Evolutionary conservation across 306 rosid genomes (phyloP), one percentile per base, ranked within the genome.

Genomic region (Fragaria iinumae): DNA sequence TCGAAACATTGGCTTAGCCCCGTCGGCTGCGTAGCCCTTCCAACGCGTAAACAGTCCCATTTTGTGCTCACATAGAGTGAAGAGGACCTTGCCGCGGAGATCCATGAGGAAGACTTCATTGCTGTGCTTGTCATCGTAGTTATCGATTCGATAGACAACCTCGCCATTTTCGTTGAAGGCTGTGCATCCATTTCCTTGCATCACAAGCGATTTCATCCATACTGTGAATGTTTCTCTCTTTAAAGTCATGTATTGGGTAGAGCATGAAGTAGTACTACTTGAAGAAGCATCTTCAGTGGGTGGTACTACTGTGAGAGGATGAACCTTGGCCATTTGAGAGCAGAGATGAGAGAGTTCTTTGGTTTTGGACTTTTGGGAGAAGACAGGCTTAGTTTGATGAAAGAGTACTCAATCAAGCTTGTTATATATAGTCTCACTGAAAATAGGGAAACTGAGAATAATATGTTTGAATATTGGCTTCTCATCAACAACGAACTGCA

Each of bases 171-270:
- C 78, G 47, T 83, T 63, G 48, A 74, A 80, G 38, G 80, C 84
- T 13, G 89, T 86, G 59, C 84, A 84, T n/a, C 87, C 83, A 18
- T 83, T 86, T 50, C 83, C 84, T 65, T 83, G 81, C 78, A 82
- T 76, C 79, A 83, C 72, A 43, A 80, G 89, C 1, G 82, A 86
- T 50, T 83, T 86, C 87, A 83, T 75, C 89, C 82, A 86, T 48
- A 83, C 6, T 9, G 85, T 78, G 69, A 76, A 83, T 12, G 81
- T 77, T 73, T 80, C 84, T 70, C 80, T 36, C 65, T 52, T 76
- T 67, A 79, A 72, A 44, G 44, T 80, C 47, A 49, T 83, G 23
- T 44, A 67, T 8, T 41, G 38, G 2, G 2, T 41, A 23, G 55
- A 71, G 64, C 62, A 45, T 17, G 73, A 38, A 8, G 11, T n/a